A percentile compares a stretch with the other conserved stretches of the same genome.
phyloP scores from a whole-genome alignment of 2,329 filamentous ascomycete genomes.

The Thielaviopsis populi region DNA sequence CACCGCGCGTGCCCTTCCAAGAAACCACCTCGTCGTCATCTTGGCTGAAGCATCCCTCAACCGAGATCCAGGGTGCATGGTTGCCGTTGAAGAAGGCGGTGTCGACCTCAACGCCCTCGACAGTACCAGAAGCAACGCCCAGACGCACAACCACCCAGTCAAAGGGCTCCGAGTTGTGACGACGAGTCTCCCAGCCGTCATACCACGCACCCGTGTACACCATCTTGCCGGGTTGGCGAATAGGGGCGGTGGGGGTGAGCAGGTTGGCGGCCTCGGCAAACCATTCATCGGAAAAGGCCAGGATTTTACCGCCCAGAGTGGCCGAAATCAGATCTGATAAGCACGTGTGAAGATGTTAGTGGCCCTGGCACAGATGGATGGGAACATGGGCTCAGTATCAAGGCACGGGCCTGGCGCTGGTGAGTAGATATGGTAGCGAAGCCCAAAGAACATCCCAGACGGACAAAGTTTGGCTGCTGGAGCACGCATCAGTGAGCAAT shows the following conservation, averaged over 20 bases:
- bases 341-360: conserved; percentile 5
- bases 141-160: conserved; percentile 54
- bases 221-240: conserved; percentile 51
- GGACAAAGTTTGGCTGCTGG: background rate
- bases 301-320: conserved; percentile 45
- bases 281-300: conserved; percentile 54
- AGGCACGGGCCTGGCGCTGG: background rate
- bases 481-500: background rate
- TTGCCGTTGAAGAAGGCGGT: conserved; percentile 73
- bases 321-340: conserved; percentile 43
- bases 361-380: background rate
- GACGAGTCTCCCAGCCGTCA: conserved; percentile 54
- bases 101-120: conserved; percentile 64
- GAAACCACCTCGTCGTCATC: conserved; percentile 49
- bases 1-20: conserved; percentile 42
- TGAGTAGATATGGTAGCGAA: background rate
- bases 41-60: conserved; percentile 57
- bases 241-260: conserved; percentile 46
- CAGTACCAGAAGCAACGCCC: conserved; percentile 53
- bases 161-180: conserved; percentile 48
- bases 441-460: background rate
- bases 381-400: background rate
- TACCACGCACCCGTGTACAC: conserved; percentile 56
- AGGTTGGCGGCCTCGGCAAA: conserved; percentile 52
- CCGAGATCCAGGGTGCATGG: conserved; percentile 63